Evolutionary conservation across 805 yeast genomes (phyloP).

Genomic region (Pichia ethanolica): DNA sequence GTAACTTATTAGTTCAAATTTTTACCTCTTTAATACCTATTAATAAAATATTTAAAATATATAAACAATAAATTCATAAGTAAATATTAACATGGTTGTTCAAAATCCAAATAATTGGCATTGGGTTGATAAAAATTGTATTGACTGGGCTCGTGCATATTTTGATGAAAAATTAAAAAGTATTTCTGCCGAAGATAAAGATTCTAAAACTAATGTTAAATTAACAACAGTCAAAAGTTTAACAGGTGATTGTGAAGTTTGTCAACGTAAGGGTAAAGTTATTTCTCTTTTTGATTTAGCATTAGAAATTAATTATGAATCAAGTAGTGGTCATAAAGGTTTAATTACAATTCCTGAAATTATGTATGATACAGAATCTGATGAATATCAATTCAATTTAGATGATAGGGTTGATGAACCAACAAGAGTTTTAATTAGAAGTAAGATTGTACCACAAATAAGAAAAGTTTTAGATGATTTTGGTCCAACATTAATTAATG

Average conservation of each 20-base stretch:
- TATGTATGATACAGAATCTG: slow-evolving; percentile 83
- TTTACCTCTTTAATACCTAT: too few relatives aligned
- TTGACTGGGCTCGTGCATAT: slow-evolving; percentile 81
- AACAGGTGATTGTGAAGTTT: slow-evolving; percentile 95
- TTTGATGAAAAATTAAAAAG: slow-evolving; percentile 57
- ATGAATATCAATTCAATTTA: slow-evolving; percentile 80
- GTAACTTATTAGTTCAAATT: too few relatives aligned
- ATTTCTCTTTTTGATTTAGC: slow-evolving; percentile 83
- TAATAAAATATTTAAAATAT: too few relatives aligned
- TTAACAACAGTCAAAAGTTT: slow-evolving; percentile 23
- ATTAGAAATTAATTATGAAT: slow-evolving; percentile 39
- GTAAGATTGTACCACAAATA: slow-evolving; percentile 59
- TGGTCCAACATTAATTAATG: slow-evolving; percentile 67
- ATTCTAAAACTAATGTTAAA: slow-evolving; percentile 20
- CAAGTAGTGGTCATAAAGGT: slow-evolving; percentile 37
- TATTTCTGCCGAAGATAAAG: slow-evolving; percentile 29
- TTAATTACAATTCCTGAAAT: slow-evolving; percentile 82
- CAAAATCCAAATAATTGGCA: slow-evolving; percentile 99
- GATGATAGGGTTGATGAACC: slow-evolving; percentile 52
- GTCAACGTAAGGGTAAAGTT: slow-evolving; percentile 94
- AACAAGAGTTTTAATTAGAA: slow-evolving; percentile 38
- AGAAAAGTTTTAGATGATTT: slow-evolving; percentile 54
- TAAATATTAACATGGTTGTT: slow-evolving; percentile 58
- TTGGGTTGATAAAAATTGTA: slow-evolving; percentile 98
- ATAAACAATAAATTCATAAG: too few relatives aligned